A percentile compares a stretch with the other conserved stretches of the same genome.
phyloP scores from a whole-genome alignment of 2,329 filamentous ascomycete species.

The Aureobasidium musti region DNA sequence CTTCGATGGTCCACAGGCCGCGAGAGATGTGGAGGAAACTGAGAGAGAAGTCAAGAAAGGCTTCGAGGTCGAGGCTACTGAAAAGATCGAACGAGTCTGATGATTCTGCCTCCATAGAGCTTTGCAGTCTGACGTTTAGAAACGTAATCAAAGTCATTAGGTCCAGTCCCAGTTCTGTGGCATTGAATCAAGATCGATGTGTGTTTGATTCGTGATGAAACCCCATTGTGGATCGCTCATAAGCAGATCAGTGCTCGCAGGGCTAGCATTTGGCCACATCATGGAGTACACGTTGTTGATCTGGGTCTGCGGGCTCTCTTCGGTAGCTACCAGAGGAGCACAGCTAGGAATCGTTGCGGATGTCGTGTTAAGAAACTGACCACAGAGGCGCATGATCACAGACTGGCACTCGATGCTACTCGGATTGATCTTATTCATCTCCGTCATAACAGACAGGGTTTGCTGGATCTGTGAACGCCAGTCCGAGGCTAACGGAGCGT shows the following conservation, averaged over 20 bases:
- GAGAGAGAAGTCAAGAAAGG: slow-evolving; percentile 16
- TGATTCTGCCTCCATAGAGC: not conserved
- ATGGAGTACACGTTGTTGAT: slow-evolving; percentile 49
- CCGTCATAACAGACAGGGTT: slow-evolving; percentile 44
- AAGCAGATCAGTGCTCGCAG: slow-evolving; percentile 13
- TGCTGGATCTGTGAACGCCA: slow-evolving; percentile 49
- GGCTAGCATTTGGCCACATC: slow-evolving; percentile 50
- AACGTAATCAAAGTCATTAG: not conserved
- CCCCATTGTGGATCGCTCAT: slow-evolving; percentile 17
- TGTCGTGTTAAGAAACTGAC: slow-evolving; percentile 37
- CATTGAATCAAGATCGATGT: not conserved
- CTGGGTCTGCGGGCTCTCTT: slow-evolving; percentile 49
- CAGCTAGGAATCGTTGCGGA: not conserved
- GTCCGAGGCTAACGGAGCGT: slow-evolving; percentile 41
- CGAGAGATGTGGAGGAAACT: not conserved
- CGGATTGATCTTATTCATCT: slow-evolving; percentile 45
- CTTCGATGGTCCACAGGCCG: slow-evolving; percentile 42
- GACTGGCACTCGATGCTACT: slow-evolving; percentile 49
- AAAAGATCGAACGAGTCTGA: slow-evolving; percentile 8
- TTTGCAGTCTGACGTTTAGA: no score
- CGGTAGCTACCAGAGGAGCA: slow-evolving; percentile 33
- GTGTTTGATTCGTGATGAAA: not conserved
- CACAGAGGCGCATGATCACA: slow-evolving; percentile 49
- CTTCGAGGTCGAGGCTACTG: slow-evolving; percentile 2
- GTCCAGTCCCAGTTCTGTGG: slow-evolving; percentile 2